phyloP scores from a whole-genome alignment of 306 rosid species.

The Aeschynomene evenia region DNA sequence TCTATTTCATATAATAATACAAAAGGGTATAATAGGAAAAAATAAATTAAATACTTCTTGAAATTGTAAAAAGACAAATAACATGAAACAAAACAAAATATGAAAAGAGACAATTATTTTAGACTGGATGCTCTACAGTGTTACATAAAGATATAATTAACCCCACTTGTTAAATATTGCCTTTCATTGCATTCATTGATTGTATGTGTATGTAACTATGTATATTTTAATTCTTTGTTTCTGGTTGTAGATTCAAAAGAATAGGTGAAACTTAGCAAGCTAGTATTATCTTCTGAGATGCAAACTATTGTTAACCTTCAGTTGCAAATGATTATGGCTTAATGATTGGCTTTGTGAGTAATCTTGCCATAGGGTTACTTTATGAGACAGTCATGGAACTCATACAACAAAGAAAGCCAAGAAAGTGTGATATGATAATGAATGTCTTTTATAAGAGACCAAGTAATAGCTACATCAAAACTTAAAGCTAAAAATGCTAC shows the following conservation, averaged over 20 bases:
- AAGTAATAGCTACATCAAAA: slow-evolving; percentile 23
- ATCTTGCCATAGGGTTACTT: background rate
- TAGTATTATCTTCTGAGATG: background rate
- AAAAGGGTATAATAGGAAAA: no score
- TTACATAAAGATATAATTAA: no score
- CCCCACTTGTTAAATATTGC: no score
- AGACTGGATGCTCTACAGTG: no score
- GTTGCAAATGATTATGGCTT: background rate
- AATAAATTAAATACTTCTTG: no score
- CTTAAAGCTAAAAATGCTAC: slow-evolving; percentile 17
- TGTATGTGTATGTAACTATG: background rate
- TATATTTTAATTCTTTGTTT: background rate
- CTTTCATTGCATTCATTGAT: background rate
- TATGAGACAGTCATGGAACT: background rate
- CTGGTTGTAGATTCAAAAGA: background rate
- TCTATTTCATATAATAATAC: no score
- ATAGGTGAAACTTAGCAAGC: background rate
- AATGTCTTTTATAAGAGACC: background rate
- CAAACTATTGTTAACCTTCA: background rate
- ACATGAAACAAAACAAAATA: no score
- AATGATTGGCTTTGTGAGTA: background rate
- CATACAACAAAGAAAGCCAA: slow-evolving; percentile 6
- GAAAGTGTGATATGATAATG: background rate
- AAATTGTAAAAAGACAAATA: no score
- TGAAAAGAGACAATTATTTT: no score